phyloP scores from a whole-genome alignment of 2,329 filamentous ascomycete genomes.

The Sordariomycetes sp. region DNA sequence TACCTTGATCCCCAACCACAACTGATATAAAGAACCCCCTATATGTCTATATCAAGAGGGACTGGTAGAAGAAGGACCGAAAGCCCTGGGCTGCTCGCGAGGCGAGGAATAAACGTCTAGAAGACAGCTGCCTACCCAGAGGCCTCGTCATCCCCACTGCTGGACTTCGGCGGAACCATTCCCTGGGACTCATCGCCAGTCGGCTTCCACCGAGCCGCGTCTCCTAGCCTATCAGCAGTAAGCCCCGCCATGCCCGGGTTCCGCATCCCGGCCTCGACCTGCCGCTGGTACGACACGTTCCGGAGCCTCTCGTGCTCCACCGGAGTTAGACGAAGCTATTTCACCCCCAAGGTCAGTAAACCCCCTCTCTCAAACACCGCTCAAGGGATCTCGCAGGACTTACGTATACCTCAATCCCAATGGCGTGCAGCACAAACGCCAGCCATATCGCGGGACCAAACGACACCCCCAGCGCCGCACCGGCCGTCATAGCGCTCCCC shows the following conservation, averaged over 20 bases:
- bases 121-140: neutral
- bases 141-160: neutral
- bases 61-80: too few species aligned
- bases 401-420: constrained; percentile 34
- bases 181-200: neutral
- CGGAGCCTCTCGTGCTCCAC: constrained; percentile 38
- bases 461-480: constrained; percentile 26
- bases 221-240: constrained; percentile 25
- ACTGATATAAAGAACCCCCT: too few species aligned
- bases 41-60: too few species aligned
- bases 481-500: constrained; percentile 15
- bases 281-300: constrained; percentile 38
- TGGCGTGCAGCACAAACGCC: constrained; percentile 32
- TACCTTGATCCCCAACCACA: too few species aligned
- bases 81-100: too few species aligned
- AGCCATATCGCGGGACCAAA: constrained; percentile 43
- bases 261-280: constrained; percentile 37
- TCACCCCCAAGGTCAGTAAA: neutral
- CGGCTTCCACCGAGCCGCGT: constrained; percentile 10
- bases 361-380: neutral
- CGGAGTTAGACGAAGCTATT: constrained; percentile 37
- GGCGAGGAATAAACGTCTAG: neutral
- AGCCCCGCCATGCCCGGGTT: constrained; percentile 33
- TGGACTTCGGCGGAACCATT: neutral
- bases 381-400: constrained; percentile 9